Conservation (phyloP, 768 basidiomycete species). For the Phaffia tasmanica region DNA sequence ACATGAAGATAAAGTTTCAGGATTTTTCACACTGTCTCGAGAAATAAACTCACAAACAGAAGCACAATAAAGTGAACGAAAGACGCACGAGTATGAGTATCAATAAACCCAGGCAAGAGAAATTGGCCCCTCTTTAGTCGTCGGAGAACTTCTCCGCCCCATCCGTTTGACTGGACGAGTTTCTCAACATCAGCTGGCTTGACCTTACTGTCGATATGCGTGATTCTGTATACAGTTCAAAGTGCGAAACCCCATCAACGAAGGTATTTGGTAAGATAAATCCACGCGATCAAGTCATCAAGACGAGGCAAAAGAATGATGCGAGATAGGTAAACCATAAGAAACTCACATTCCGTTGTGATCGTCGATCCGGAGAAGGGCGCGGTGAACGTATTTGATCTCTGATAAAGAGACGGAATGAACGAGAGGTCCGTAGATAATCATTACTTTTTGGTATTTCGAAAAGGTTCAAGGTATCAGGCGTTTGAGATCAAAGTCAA, state of each 20-base stretch:
- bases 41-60: not conserved
- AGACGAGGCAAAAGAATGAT: not conserved
- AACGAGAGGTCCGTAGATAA: constrained; percentile 29
- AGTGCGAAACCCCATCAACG: not conserved
- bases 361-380: constrained; percentile 48
- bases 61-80: not conserved
- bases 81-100: constrained; percentile 72
- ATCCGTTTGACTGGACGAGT: not conserved
- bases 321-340: not conserved
- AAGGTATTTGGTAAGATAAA: not conserved
- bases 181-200: not conserved
- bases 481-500: not conserved
- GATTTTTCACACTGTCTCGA: too few relatives aligned
- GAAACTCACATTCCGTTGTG: constrained; percentile 39
- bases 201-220: constrained; percentile 7
- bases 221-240: constrained; percentile 5
- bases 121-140: constrained; percentile 46
- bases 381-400: constrained; percentile 42
- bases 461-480: not conserved
- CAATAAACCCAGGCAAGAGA: constrained; percentile 75
- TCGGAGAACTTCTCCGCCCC: not conserved
- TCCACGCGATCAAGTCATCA: too few relatives aligned
- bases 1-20: not conserved
- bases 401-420: constrained; percentile 31
- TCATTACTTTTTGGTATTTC: not conserved